Conservation (phyloP, 1,284 basidiomycete species). For the Melampsora americana region DNA sequence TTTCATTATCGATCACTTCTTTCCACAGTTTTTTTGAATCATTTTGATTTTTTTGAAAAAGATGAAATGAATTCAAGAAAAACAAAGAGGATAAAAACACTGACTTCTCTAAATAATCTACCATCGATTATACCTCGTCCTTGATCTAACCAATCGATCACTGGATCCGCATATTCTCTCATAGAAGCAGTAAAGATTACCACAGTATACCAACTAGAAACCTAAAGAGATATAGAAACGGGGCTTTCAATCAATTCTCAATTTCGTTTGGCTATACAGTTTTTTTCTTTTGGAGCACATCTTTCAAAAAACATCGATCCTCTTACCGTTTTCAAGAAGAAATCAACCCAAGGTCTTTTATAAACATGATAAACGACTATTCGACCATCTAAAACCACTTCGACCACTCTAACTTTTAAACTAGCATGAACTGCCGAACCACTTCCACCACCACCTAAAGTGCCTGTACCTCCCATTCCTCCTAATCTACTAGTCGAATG, state of each 20-base stretch:
- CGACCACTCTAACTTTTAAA: slow-evolving; percentile 85
- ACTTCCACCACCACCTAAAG: slow-evolving; percentile 28
- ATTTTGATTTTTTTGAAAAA: too few species aligned
- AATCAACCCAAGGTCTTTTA: slow-evolving; percentile 94
- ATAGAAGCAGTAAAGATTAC: slow-evolving; percentile 98
- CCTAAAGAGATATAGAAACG: too few species aligned
- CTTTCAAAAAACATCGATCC: not conserved
- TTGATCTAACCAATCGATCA: slow-evolving; percentile 98
- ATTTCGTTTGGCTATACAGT: too few species aligned
- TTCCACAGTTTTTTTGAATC: too few species aligned
- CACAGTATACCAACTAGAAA: slow-evolving; percentile 96
- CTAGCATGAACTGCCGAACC: slow-evolving; percentile 47
- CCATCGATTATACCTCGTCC: slow-evolving; percentile 77
- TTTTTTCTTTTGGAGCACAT: too few species aligned
- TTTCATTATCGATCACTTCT: too few species aligned
- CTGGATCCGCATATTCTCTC: slow-evolving; percentile 98
- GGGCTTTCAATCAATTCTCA: too few species aligned
- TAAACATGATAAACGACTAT: slow-evolving; percentile 96
- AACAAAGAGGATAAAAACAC: too few species aligned
- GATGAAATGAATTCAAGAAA: too few species aligned
- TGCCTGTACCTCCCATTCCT: slow-evolving; percentile 50
- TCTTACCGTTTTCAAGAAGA: slow-evolving; percentile 84
- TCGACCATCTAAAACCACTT: slow-evolving; percentile 83
- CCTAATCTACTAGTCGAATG: slow-evolving; percentile 75
- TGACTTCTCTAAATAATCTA: slow-evolving; percentile 84